A percentile compares a stretch with the other conserved stretches of the same genome.
Evolutionary conservation across 305 asterid genomes (phyloP).

Genomic region (Solanum aculeatissimum): DNA sequence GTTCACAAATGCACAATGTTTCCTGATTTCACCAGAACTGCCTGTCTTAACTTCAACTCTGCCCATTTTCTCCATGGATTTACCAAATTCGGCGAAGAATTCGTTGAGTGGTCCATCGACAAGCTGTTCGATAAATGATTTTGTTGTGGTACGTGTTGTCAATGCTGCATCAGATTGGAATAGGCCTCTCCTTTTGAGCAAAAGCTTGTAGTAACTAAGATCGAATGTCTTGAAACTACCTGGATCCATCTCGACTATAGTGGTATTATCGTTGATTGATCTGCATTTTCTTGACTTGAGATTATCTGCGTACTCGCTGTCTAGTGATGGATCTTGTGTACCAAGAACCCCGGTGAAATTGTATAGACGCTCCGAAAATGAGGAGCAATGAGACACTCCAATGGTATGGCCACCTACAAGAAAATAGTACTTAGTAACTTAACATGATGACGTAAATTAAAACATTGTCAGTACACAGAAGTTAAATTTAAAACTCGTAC

Average conservation of each 20-base stretch:
- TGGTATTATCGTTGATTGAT: slow-evolving; percentile 26
- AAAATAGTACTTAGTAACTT: not conserved
- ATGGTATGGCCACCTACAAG: slow-evolving; percentile 34
- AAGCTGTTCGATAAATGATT: slow-evolving; percentile 26
- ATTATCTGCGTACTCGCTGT: slow-evolving; percentile 57
- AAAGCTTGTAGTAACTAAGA: slow-evolving; percentile 37
- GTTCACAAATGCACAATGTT: slow-evolving; percentile 52
- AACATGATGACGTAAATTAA: no score
- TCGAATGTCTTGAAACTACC: slow-evolving; percentile 62
- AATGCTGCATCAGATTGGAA: slow-evolving; percentile 66
- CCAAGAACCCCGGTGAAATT: slow-evolving; percentile 28
- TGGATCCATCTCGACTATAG: slow-evolving; percentile 65
- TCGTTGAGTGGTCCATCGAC: slow-evolving; percentile 21
- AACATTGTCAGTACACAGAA: not conserved
- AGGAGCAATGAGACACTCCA: slow-evolving; percentile 25
- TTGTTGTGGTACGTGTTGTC: slow-evolving; percentile 28
- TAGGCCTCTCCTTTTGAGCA: slow-evolving; percentile 58
- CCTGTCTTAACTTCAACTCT: slow-evolving; percentile 47
- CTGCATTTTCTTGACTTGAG: slow-evolving; percentile 46
- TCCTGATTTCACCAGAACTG: slow-evolving; percentile 49
- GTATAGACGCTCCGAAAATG: slow-evolving; percentile 29
- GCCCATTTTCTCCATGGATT: slow-evolving; percentile 79
- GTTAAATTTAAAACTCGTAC: slow-evolving; percentile 10
- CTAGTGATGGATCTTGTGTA: slow-evolving; percentile 31
- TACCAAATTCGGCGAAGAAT: slow-evolving; percentile 39